A percentile compares a stretch with the other conserved stretches of the same genome.
Evolutionary conservation across 139 green algal species (phyloP).

Genomic region (Chlamydomonas applanata): DNA sequence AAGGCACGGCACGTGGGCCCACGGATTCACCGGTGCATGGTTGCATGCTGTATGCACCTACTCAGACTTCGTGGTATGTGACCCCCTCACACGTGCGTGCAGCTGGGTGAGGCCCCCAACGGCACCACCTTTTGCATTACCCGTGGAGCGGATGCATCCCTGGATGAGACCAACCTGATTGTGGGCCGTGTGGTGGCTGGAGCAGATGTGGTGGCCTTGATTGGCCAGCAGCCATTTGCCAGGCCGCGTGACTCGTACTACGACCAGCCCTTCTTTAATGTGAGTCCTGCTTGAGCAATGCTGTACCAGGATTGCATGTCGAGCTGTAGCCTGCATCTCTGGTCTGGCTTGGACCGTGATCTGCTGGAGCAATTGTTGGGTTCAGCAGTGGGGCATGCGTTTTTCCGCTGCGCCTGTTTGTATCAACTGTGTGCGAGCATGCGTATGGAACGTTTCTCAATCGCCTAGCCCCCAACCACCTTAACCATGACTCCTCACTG

Average conservation of each 20-base stretch:
- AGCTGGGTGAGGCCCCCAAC: constrained; percentile 44
- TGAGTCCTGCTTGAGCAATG: not conserved
- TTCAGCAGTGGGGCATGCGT: not conserved
- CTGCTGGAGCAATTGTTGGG: not conserved
- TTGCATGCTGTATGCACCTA: too few species aligned
- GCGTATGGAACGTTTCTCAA: too few species aligned
- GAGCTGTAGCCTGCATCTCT: too few species aligned
- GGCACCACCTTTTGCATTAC: constrained; percentile 30
- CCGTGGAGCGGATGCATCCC: constrained; percentile 16
- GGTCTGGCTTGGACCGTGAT: too few species aligned
- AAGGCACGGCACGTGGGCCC: too few species aligned
- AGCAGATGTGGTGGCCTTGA: constrained; percentile 10
- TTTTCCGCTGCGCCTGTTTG: too few species aligned
- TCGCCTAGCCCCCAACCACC: too few species aligned
- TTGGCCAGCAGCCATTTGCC: constrained; percentile 30
- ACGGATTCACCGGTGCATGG: too few species aligned
- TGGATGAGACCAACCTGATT: constrained; percentile 49
- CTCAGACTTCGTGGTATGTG: too few species aligned
- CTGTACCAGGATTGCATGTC: not conserved
- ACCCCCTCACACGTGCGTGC: too few species aligned
- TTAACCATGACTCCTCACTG: too few species aligned
- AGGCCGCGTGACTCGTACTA: constrained; percentile 31
- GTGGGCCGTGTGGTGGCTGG: constrained; percentile 22
- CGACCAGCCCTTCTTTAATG: constrained; percentile 45
- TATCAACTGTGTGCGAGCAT: too few species aligned